phyloP scores from a whole-genome alignment of 73 alveolate species.

The Paramecium pentaurelia region DNA sequence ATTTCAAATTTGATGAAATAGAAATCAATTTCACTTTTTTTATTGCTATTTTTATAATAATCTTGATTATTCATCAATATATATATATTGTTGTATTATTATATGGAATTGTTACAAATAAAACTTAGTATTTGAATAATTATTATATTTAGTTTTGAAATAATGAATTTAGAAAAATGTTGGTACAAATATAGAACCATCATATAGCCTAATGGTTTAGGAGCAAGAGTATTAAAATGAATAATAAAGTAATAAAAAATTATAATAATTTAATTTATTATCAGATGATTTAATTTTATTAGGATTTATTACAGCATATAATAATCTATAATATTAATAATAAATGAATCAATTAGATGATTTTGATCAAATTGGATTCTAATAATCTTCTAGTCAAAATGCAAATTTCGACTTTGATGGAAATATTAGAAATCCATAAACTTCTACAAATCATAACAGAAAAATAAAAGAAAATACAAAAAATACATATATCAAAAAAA shows the following conservation, averaged over 20 bases:
- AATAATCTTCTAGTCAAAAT: not conserved
- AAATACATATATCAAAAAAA: conserved; percentile 11
- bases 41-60: not conserved
- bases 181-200: not conserved
- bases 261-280: not conserved
- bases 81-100: not conserved
- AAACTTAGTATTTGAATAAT: not conserved
- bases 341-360: not conserved
- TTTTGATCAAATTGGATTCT: not conserved
- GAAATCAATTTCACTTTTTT: not conserved
- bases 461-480: not conserved
- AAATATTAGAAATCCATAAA: not conserved
- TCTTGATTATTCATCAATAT: not conserved
- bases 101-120: not conserved
- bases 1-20: not conserved
- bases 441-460: not conserved
- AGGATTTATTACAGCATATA: conserved; percentile 1
- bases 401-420: not conserved
- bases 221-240: not conserved
- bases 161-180: not conserved
- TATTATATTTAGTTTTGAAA: not conserved
- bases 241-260: not conserved
- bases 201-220: not conserved
- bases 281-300: not conserved
- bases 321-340: not conserved